Evolutionary conservation across 2,329 filamentous ascomycete genomes (phyloP).

Genomic region (Chaetomiaceae sp.): DNA sequence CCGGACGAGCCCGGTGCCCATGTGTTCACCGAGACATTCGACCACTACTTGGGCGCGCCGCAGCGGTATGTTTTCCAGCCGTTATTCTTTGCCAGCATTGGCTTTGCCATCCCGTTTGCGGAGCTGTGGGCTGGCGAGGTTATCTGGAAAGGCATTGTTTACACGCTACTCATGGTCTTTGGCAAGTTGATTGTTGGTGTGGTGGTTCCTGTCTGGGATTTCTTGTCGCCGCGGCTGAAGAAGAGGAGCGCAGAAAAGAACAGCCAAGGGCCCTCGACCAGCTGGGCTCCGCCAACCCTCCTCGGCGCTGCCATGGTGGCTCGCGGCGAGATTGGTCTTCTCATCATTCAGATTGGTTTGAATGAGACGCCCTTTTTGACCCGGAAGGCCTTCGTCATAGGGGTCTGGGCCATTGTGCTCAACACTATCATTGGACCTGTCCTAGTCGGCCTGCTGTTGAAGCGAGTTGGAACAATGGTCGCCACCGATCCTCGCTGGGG

Average conservation of each 20-base stretch:
- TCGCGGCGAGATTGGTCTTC: conserved; percentile 74
- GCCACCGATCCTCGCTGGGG: conserved; percentile 23
- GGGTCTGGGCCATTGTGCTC: conserved; percentile 52
- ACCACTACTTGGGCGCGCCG: conserved; percentile 35
- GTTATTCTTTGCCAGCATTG: conserved; percentile 71
- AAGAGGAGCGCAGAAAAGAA: background rate
- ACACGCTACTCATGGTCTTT: conserved; percentile 65
- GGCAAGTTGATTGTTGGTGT: conserved; percentile 57
- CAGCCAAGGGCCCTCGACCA: conserved; percentile 43
- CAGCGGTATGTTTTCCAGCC: conserved; percentile 57
- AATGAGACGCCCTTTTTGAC: conserved; percentile 26
- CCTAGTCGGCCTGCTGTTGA: conserved; percentile 44
- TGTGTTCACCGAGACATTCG: conserved; percentile 31
- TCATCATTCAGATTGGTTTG: conserved; percentile 49
- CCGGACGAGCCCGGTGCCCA: too few relatives aligned
- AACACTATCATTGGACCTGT: conserved; percentile 52
- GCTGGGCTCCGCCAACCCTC: conserved; percentile 52
- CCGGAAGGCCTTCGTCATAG: conserved; percentile 41
- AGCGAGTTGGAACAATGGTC: conserved; percentile 16
- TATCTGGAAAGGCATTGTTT: conserved; percentile 70
- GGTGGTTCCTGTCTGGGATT: conserved; percentile 38
- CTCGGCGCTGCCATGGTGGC: conserved; percentile 67
- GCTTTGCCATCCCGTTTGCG: conserved; percentile 72
- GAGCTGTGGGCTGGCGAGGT: conserved; percentile 60
- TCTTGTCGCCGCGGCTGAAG: conserved; percentile 9